These are phyloP conservation scores for Xylariaceae sp. DNA, from an alignment of 2,329 filamentous ascomycete genomes.

Conservation along the genomic window DNA sequence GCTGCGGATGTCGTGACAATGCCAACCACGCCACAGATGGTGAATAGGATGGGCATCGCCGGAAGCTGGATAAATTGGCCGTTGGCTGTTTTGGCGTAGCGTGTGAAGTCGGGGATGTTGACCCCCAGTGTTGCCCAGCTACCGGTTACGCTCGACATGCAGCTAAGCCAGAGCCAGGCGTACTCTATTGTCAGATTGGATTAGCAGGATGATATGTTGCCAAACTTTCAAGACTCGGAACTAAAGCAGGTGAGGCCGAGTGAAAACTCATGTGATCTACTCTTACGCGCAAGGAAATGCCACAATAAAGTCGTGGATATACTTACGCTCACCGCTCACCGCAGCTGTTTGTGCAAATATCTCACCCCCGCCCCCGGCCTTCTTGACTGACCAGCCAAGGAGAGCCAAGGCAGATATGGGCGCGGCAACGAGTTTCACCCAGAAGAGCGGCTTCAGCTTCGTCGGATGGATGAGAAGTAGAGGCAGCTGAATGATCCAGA, in stretches of 20 bases:
- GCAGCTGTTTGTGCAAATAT: constrained; percentile 44
- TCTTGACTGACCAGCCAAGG: constrained; percentile 66
- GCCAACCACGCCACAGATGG: constrained; percentile 56
- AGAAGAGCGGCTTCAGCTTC: constrained; percentile 52
- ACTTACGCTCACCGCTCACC: constrained; percentile 44
- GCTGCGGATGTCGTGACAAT: constrained; percentile 64
- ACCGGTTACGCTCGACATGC: constrained; percentile 53
- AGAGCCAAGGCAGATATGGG: constrained; percentile 67
- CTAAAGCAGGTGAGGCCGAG: no score
- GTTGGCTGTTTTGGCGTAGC: constrained; percentile 44
- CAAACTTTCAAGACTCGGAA: no score
- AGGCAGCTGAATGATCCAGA: constrained; percentile 51
- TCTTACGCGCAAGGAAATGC: neutral
- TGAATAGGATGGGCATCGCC: constrained; percentile 55
- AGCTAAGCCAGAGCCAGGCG: constrained; percentile 55
- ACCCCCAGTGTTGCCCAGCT: constrained; percentile 51
- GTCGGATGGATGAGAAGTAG: constrained; percentile 42
- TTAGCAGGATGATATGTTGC: no score
- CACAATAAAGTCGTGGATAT: neutral
- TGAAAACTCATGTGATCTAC: neutral
- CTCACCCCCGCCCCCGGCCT: constrained; percentile 57
- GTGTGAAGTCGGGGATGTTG: constrained; percentile 62
- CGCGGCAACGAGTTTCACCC: constrained; percentile 55
- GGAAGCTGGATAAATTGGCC: constrained; percentile 51
- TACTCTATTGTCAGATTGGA: constrained; percentile 43